Evolutionary conservation across 768 basidiomycete genomes (phyloP), one percentile per base, ranked within the genome.

Genomic region (Suillus tomentosus): DNA sequence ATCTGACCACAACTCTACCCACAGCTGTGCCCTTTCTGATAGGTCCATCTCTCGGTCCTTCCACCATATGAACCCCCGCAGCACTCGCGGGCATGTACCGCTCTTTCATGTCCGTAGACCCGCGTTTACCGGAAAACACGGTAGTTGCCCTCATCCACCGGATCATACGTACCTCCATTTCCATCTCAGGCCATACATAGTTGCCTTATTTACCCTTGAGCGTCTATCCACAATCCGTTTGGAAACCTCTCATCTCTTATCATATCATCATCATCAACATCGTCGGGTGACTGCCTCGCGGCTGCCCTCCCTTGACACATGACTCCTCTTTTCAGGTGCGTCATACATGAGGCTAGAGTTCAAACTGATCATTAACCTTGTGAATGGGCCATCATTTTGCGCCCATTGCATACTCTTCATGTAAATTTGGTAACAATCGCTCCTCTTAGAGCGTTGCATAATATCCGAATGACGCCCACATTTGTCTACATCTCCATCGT

Each of bases 101-200:
- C 67, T 62, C 36, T 27, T 71, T 77, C 74, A 76, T 76, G 61
- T 77, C 74, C 75, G 74, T 68, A 71, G 40, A 55, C 57, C 74
- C 74, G 74, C 73, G 61, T 70, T 70, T 67, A 55, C 71, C 74
- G 74, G 72, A 64, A 68, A 63, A 13, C 34, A 68, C 70, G 51
- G 67, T 67, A 64, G 48, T 71, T 68, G 71, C 67, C 65, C 66
- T 65, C 58, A 69, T 63, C 58, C 27, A 62, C 71, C 73, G 74
- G 74, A 76, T 74, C 72, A 75, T 75, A 64, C 59, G 59, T 75
- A 64, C 59, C 53, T 45, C 42, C 68, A 15, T 15, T 15, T 60
- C 57, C 57, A 59, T 66, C 61, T 56, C 64, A 57, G 36, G 36
- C 36, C 13, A 31, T 55, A n/a, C 47, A 58, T 50, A 40, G 39